Percentiles rank a stretch among this genome's conserved stretches.
Conservation (phyloP, 2,329 filamentous ascomycete species). For the Fusarium nelsonii region DNA sequence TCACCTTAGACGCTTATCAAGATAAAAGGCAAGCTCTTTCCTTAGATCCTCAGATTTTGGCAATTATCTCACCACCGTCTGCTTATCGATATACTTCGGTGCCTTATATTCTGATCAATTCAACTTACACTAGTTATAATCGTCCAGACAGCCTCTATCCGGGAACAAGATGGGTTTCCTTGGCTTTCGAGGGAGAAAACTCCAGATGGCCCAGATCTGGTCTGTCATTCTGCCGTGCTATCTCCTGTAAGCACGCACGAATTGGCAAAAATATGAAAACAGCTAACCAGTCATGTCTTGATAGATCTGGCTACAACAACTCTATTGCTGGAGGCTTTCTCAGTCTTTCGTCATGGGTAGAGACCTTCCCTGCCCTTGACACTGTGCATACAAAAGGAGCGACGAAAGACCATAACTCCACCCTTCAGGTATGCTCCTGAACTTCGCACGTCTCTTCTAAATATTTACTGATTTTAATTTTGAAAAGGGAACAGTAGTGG, state of each 20-base stretch:
- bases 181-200: not conserved
- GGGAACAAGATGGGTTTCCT: not conserved
- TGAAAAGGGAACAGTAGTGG: not conserved
- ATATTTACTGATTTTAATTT: accelerated
- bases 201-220: constrained; percentile 16
- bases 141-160: too few species aligned
- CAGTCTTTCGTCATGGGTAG: constrained; percentile 5
- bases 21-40: constrained; percentile 5
- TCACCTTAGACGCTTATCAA: not conserved
- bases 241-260: not conserved
- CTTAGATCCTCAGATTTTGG: not conserved
- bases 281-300: accelerated
- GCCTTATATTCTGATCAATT: too few species aligned
- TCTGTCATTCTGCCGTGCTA: constrained; percentile 6
- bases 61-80: not conserved
- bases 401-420: not conserved
- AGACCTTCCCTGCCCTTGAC: constrained; percentile 9
- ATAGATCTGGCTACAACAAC: constrained; percentile 3
- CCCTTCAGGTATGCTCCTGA: not conserved
- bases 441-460: accelerated
- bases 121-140: too few species aligned
- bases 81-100: not conserved
- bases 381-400: constrained; percentile 6
- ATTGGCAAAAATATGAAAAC: not conserved
- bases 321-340: constrained; percentile 10